phyloP scores from a whole-genome alignment of 2,329 filamentous ascomycete genomes.

The Stachybotrys elegans region DNA sequence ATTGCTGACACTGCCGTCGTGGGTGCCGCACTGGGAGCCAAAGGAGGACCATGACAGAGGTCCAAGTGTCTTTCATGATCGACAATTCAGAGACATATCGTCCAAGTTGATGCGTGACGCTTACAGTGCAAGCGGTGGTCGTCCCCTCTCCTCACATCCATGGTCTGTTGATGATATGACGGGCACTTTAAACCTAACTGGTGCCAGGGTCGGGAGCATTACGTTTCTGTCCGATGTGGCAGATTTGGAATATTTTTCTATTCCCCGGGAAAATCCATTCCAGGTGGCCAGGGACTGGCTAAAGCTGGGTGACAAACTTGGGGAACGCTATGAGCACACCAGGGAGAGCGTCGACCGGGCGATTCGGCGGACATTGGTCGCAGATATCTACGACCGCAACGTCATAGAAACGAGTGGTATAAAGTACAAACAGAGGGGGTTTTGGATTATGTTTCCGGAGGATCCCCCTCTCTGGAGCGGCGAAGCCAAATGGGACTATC shows the following conservation, averaged over 20 bases:
- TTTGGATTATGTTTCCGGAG: background rate
- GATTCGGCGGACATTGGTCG: background rate
- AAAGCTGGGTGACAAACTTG: background rate
- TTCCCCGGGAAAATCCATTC: background rate
- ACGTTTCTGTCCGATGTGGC: background rate
- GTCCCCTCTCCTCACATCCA: background rate
- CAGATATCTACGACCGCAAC: background rate
- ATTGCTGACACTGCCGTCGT: background rate
- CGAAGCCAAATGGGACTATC: background rate
- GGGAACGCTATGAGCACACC: background rate
- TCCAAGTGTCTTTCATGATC: background rate
- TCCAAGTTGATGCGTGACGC: background rate
- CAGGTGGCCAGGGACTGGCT: background rate
- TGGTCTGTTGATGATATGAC: background rate
- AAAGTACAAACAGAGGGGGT: background rate
- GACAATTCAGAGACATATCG: background rate
- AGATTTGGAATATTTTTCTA: background rate
- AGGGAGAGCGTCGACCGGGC: background rate
- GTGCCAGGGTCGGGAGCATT: background rate
- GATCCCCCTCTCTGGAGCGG: background rate
- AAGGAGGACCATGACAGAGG: background rate
- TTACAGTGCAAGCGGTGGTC: background rate
- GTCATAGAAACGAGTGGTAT: background rate
- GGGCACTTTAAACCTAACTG: background rate
- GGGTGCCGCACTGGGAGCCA: background rate